Evolutionary conservation across 2,329 filamentous ascomycete species (phyloP).

Genomic region (Alternaria longipes): DNA sequence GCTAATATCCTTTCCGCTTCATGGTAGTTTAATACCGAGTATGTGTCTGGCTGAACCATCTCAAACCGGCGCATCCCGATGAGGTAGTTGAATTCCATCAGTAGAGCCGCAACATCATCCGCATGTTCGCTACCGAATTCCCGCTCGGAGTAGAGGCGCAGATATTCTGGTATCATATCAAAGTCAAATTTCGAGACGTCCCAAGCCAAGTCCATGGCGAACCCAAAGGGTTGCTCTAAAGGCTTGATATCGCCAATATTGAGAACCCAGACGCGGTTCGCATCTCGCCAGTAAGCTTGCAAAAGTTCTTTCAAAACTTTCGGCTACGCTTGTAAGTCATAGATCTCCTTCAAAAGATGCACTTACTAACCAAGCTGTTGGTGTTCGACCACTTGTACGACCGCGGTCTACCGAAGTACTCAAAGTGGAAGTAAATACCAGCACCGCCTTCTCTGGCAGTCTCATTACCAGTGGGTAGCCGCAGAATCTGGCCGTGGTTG

Average conservation of each 20-base stretch:
- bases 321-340: not conserved
- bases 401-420: slow-evolving; percentile 67
- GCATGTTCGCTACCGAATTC: slow-evolving; percentile 22
- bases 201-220: slow-evolving; percentile 6
- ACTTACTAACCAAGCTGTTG: slow-evolving; percentile 62
- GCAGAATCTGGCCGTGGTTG: slow-evolving; percentile 70
- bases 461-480: slow-evolving; percentile 67
- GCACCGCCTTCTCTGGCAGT: slow-evolving; percentile 64
- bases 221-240: slow-evolving; percentile 48
- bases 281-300: slow-evolving; percentile 65
- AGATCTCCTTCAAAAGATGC: not conserved
- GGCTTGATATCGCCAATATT: slow-evolving; percentile 72
- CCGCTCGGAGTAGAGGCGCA: slow-evolving; percentile 51
- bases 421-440: slow-evolving; percentile 71
- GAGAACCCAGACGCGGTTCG: slow-evolving; percentile 69
- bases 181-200: slow-evolving; percentile 19
- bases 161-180: slow-evolving; percentile 57
- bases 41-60: slow-evolving; percentile 52
- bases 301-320: slow-evolving; percentile 71
- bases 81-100: slow-evolving; percentile 48
- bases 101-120: slow-evolving; percentile 6
- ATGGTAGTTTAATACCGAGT: slow-evolving; percentile 62
- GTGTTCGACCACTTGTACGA: slow-evolving; percentile 69
- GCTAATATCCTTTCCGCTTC: slow-evolving; percentile 66
- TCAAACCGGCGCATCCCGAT: slow-evolving; percentile 64